Conservation (phyloP, 495 filamentous ascomycete species). For the Thermothielavioides terrestris region DNA sequence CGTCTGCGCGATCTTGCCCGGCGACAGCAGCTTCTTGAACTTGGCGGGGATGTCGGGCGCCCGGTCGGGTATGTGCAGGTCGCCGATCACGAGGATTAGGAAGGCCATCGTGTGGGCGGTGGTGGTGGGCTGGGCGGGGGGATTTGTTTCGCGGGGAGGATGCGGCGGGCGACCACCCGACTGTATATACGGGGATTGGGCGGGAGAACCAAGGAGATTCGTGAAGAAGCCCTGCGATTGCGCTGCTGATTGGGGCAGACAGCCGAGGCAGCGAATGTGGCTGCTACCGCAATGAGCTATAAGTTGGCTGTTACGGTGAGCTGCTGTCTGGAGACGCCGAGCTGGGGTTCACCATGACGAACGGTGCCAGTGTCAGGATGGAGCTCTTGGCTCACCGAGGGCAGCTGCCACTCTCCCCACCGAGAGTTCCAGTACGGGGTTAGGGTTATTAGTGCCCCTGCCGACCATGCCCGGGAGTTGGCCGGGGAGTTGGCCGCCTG, state of each 20-base stretch:
- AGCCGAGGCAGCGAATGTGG: too few species aligned
- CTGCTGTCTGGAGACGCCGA: too few species aligned
- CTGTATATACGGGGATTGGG: too few species aligned
- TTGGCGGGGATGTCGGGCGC: slow-evolving; percentile 84
- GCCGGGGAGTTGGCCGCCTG: too few species aligned
- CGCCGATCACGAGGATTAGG: slow-evolving; percentile 79
- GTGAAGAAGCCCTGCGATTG: too few species aligned
- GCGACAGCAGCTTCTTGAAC: slow-evolving; percentile 97
- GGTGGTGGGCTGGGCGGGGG: not conserved
- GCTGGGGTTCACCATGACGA: not conserved
- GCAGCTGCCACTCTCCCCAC: not conserved
- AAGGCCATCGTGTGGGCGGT: slow-evolving; percentile 33
- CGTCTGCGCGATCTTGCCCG: slow-evolving; percentile 96
- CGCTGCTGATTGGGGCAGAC: too few species aligned
- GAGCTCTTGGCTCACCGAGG: not conserved
- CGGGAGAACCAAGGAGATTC: not conserved
- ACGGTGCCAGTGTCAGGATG: not conserved
- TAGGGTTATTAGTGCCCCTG: not conserved
- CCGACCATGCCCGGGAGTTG: too few species aligned
- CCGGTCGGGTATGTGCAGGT: slow-evolving; percentile 95
- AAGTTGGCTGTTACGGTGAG: too few species aligned
- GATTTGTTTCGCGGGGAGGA: too few species aligned
- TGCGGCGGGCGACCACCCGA: too few species aligned
- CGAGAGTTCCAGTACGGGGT: not conserved
- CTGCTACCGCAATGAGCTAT: too few species aligned